Percentiles rank a stretch among this genome's conserved stretches.
Conservation (phyloP, 2,329 filamentous ascomycete species). For the Boeremia exigua region DNA sequence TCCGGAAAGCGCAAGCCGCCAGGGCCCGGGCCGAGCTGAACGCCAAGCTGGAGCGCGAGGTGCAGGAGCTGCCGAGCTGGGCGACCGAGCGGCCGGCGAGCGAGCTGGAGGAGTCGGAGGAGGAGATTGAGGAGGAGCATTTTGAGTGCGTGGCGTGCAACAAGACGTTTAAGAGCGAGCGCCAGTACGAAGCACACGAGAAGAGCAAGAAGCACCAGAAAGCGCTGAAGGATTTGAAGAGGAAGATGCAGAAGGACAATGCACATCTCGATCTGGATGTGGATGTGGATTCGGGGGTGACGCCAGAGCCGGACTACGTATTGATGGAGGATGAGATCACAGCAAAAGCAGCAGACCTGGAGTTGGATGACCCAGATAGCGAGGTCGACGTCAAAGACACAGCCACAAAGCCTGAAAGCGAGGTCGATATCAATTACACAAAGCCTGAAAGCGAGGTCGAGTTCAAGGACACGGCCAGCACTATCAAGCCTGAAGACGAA, state of each 20-base stretch:
- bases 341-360: slow-evolving; percentile 21
- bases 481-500: too few relatives aligned
- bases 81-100: slow-evolving; percentile 65
- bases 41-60: slow-evolving; percentile 70
- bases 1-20: slow-evolving; percentile 83
- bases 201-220: slow-evolving; percentile 97
- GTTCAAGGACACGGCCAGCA: too few relatives aligned
- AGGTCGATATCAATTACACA: too few relatives aligned
- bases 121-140: slow-evolving; percentile 55
- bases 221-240: slow-evolving; percentile 77
- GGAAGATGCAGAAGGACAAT: slow-evolving; percentile 85
- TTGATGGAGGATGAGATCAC: slow-evolving; percentile 23
- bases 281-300: slow-evolving; percentile 4
- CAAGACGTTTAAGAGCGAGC: slow-evolving; percentile 84
- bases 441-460: neutral
- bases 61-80: slow-evolving; percentile 76
- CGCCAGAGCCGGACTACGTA: slow-evolving; percentile 30
- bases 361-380: slow-evolving; percentile 17
- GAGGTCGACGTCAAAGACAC: slow-evolving; percentile 33
- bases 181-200: slow-evolving; percentile 89
- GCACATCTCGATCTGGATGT: slow-evolving; percentile 59
- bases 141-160: slow-evolving; percentile 69
- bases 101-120: slow-evolving; percentile 60
- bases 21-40: slow-evolving; percentile 81
- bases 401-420: slow-evolving; percentile 12